These are phyloP conservation scores for Coelastrella sp. DNA, from an alignment of 139 green algal species.

Conservation along the genomic window DNA sequence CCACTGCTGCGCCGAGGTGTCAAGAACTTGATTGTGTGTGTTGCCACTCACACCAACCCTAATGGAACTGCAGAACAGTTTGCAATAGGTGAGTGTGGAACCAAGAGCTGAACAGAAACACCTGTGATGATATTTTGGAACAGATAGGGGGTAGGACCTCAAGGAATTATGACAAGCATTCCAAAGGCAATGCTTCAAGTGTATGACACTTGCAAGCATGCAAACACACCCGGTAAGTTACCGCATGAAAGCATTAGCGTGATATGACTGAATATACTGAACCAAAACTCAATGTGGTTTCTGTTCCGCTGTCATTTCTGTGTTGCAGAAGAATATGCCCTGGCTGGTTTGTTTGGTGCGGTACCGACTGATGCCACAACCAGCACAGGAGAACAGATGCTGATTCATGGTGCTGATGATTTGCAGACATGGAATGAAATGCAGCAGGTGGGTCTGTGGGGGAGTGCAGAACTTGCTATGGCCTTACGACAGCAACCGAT, in stretches of 20 bases:
- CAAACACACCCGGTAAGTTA: neutral
- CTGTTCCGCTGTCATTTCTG: neutral
- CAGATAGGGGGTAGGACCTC: too few relatives aligned
- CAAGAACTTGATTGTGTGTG: constrained; percentile 41
- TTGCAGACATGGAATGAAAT: constrained; percentile 33
- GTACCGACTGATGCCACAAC: neutral
- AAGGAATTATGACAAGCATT: too few relatives aligned
- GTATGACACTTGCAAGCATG: neutral
- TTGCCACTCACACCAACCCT: constrained; percentile 14
- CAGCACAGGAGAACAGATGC: neutral
- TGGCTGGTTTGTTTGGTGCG: constrained; percentile 28
- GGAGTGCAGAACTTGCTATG: too few relatives aligned
- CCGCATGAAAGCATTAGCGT: neutral
- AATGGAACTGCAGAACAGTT: neutral
- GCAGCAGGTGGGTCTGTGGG: neutral
- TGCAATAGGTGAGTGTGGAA: constrained; percentile 17
- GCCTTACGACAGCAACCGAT: too few relatives aligned
- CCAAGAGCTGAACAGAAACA: too few relatives aligned
- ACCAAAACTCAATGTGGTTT: too few relatives aligned
- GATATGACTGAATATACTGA: too few relatives aligned
- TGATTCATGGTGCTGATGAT: constrained; percentile 31
- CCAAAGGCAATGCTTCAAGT: neutral
- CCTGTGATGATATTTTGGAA: too few relatives aligned
- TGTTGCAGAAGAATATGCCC: constrained; percentile 29
- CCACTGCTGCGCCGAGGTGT: constrained; percentile 37